Base-by-base conservation (phyloP, 176 grass and related monocot genomes). In the Juncus effusus region DNA sequence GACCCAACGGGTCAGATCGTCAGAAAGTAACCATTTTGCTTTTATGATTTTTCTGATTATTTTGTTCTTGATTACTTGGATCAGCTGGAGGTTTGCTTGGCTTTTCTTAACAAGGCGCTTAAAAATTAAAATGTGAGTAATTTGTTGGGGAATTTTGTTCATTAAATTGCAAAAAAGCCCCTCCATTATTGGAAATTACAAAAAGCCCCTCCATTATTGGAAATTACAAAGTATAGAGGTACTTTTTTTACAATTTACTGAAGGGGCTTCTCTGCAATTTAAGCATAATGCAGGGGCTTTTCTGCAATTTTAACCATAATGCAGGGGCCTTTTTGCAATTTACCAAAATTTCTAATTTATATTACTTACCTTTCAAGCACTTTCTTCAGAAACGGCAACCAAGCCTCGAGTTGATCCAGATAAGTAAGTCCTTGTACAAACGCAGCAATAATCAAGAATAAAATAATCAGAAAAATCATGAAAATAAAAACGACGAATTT, bases 361-460 rank as follows among this genome's bases (percentile, higher is more conserved):
- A 85, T 72, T 93, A 73, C 45, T 16, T 75, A 93, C 85, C 80
- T 87, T 76, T 82, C 40, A 52, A 99, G 76, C 81, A 99, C 80
- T 14, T 71, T 84, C 56, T 36, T 90, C 78, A 93, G 81, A 82
- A 93, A 99, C 53, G 94, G 94, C 10, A 99, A 52, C 89, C 75
- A 99, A 73, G 50, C 13, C 78, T 99, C 88, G 45, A 99, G 77
- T 54, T 99, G 85, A 15, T 93, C 85, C 88, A 99, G 51, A 76
- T 90, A 83, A 13, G 83, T 99, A 54, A 99, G 79, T 59, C 85
- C 83, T 93, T 99, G 94, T 84, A 99, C 80, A 93, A 99, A 85
- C 67, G 62, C 39, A 44, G 78, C 76, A 37, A 99, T 78, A 69
- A 90, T 9, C 38, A 99, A 76, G 74, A 93, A 99, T 16, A 87